Percentiles rank a stretch among this genome's conserved stretches.
Evolutionary conservation across 2,329 filamentous ascomycete species (phyloP).

Genomic region (Epichloe glyceriae): DNA sequence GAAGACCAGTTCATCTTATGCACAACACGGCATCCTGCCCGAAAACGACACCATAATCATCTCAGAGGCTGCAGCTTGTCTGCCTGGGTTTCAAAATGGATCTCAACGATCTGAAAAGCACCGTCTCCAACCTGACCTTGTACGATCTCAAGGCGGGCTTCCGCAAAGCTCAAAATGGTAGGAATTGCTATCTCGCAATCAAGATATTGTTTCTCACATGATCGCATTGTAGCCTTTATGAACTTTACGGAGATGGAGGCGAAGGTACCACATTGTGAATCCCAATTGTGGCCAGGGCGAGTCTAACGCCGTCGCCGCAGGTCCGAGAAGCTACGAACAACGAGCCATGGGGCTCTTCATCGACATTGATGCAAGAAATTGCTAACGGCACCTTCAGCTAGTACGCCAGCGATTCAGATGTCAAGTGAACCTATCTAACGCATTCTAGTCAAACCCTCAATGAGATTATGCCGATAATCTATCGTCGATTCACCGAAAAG

Average conservation of each 20-base stretch:
- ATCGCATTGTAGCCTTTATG: conserved; percentile 64
- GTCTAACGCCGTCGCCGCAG: conserved; percentile 27
- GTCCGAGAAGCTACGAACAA: conserved; percentile 98
- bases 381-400: conserved; percentile 97
- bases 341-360: conserved; percentile 86
- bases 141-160: conserved; percentile 94
- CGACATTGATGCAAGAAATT: conserved; percentile 90
- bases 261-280: conserved; percentile 31
- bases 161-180: conserved; percentile 94
- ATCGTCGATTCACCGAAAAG: conserved; percentile 98
- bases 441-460: conserved; percentile 76
- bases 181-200: conserved; percentile 4
- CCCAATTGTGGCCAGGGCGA: conserved; percentile 2
- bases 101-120: conserved; percentile 70
- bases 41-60: background rate
- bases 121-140: conserved; percentile 81
- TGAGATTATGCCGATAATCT: conserved; percentile 99
- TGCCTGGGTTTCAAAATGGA: conserved; percentile 50
- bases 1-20: background rate
- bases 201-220: conserved; percentile 11
- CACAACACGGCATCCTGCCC: background rate
- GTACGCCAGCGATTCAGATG: conserved; percentile 39
- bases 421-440: background rate
- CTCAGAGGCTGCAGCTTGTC: background rate
- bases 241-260: conserved; percentile 93